These are phyloP conservation scores for Nakazawaea molendinolei DNA, from an alignment of 805 yeast species.

Conservation along the genomic window DNA sequence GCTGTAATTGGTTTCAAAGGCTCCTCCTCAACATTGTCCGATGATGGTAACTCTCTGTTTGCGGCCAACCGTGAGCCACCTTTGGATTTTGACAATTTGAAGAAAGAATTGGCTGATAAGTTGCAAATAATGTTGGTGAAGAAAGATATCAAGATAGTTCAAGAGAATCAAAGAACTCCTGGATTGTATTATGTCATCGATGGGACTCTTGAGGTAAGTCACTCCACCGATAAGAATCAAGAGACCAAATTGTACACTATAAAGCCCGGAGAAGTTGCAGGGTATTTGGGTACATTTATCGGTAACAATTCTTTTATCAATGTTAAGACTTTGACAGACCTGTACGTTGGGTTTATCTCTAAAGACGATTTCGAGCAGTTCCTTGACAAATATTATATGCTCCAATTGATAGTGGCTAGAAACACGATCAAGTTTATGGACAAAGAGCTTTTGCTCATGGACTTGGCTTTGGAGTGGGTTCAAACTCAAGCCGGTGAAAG, in stretches of 20 bases:
- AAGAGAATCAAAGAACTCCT: conserved; percentile 57
- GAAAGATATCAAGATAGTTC: conserved; percentile 50
- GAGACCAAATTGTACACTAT: conserved; percentile 50
- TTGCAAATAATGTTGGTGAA: conserved; percentile 49
- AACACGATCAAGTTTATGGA: conserved; percentile 63
- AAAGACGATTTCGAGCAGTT: conserved; percentile 55
- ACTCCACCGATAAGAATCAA: conserved; percentile 24
- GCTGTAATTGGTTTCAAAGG: background rate
- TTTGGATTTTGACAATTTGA: conserved; percentile 43
- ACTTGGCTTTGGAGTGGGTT: conserved; percentile 93
- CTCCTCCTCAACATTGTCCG: conserved; percentile 3
- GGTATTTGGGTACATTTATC: conserved; percentile 74
- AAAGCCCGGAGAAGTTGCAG: conserved; percentile 76
- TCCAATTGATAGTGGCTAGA: conserved; percentile 74
- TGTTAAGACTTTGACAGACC: conserved; percentile 53
- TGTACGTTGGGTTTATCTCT: conserved; percentile 68
- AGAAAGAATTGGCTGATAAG: conserved; percentile 50
- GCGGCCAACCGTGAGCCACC: background rate
- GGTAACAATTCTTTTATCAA: conserved; percentile 76
- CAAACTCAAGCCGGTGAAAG: conserved; percentile 83
- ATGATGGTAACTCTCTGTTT: conserved; percentile 12
- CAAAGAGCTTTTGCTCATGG: conserved; percentile 62
- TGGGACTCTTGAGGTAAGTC: conserved; percentile 65
- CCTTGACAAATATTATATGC: conserved; percentile 68
- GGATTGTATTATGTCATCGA: conserved; percentile 79